Base-by-base conservation (phyloP, 2,329 filamentous ascomycete species). In the Fusarium buxicola region DNA sequence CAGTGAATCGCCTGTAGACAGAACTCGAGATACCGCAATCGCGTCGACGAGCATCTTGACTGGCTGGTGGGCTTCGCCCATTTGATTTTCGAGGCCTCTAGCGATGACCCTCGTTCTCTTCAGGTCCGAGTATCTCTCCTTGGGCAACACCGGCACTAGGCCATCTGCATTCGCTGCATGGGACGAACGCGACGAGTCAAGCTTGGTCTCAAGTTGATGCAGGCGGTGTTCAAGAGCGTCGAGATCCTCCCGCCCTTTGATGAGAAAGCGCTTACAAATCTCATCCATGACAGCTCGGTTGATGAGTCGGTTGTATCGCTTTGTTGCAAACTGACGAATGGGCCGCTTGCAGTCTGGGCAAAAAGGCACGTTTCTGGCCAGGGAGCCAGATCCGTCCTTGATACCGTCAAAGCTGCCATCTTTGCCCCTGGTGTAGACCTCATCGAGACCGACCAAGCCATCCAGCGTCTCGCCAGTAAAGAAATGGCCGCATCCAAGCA, bases 401-500 rank as follows among this genome's bases (percentile, higher is more conserved):
- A 55, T 61, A 1, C 72, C 73, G 13, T 68, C 58, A 11, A 78
- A 72, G 5, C 52, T 60, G 0, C 72, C 77, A 12, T 73, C 57
- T 0, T 61, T 55, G 41, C 81, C 74, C 6, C 78, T 72, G 0
- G 73, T 66, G 66, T 87, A 88, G 44, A 82, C 76, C 2, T 77
- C 74, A 5, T 65, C 64, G 73, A 91, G 79, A 1, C 79, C 79
- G 74, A 90, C 82, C 4, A 82, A 71, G 0, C 82, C 83, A 69
- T 92, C 89, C 72, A 92, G 80, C 2, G 78, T 87, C 30, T 81
- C 78, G 3, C 83, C 72, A 0, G 86, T 88, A 55, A 87, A 77
- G 61, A 90, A 81, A 66, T 92, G 89, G 0, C 86, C 86, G 58
- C 88, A 92, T 1, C 74, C 72, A 0, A 84, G 83, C 24, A 90